Evolutionary conservation across 73 alveolate species (phyloP).

Genomic region (Tetrahymena borealis): DNA sequence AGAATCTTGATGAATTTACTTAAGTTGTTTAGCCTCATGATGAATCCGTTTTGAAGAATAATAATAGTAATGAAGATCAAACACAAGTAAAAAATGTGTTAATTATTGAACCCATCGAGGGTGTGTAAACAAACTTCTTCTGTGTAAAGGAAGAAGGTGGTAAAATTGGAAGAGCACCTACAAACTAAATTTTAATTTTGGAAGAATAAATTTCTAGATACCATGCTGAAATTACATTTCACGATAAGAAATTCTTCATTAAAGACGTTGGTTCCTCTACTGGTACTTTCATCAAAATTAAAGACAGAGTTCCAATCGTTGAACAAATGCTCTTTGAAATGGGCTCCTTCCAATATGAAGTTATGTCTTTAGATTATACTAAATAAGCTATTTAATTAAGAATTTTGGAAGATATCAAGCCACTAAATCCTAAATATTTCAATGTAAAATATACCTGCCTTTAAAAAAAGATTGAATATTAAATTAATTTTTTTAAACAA

Average conservation of each 20-base stretch:
- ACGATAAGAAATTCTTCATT: conserved; percentile 21
- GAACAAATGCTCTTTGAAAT: conserved; percentile 69
- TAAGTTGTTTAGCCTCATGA: neutral
- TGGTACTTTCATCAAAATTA: conserved; percentile 69
- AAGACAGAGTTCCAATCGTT: conserved; percentile 45
- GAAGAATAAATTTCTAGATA: conserved; percentile 69
- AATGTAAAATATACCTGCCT: too few relatives aligned
- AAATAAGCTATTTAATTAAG: neutral
- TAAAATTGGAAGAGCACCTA: conserved; percentile 70
- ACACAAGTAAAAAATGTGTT: conserved; percentile 47
- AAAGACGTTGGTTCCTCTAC: conserved; percentile 77
- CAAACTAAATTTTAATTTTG: conserved; percentile 68
- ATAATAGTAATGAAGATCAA: conserved; percentile 22
- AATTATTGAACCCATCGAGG: conserved; percentile 69
- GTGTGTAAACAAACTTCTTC: conserved; percentile 66
- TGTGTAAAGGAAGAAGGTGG: conserved; percentile 73
- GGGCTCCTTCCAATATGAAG: conserved; percentile 70
- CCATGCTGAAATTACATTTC: conserved; percentile 63
- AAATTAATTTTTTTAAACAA: neutral
- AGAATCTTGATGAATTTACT: conserved; percentile 18
- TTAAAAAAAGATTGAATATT: neutral
- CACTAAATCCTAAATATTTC: neutral
- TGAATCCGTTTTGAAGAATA: neutral
- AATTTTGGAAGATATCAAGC: neutral
- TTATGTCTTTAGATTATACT: neutral